Base-by-base conservation (phyloP, 306 rosid species). In the Cucurbita pepo region DNA sequence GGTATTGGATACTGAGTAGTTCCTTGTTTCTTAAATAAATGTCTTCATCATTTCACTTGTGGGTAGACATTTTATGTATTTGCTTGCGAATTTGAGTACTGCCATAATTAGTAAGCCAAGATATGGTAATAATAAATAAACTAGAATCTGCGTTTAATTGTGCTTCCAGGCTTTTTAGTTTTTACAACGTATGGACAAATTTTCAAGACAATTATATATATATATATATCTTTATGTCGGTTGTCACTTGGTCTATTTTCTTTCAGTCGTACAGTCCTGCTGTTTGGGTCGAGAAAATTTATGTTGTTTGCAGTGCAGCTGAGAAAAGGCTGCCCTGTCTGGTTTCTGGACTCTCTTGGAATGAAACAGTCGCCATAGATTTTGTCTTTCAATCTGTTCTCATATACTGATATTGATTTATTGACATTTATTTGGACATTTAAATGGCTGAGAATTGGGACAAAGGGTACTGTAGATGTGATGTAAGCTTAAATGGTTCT, bases 21-120 rank as follows among this genome's bases (percentile, higher is more conserved):
- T 40, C 30, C 5, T 37, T 38, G 69, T 25, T 63, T 16, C 30
- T 38, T 63, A 10, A 63, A 40, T 63, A 4, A 38, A 41, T 19
- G 44, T 7, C 8, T 79, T 59, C 18, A 38, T 36, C 48, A 47
- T 50, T 15, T 45, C 60, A 64, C 51, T 34, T 47, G 16, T 22
- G 10, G 48, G 36, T 22, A 78, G 56, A 22, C 55, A 67, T 67
- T 44, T 67, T 14, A 18, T 67, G 36, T 22, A 25, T 44, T 69
- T 11, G 57, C 73, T 69, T 22, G 73, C 58, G 50, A 69, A 14
- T 69, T 69, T 56, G 44, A 69, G 73, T 45, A 48, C 57, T 19
- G 44, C 73, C 57, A 69, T 69, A 48, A 69, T 69, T 48, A 48
- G 73, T 30, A 69, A 48, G 73, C 22, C 25, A 69, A 69, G 73